Base-by-base conservation (phyloP, 176 grass and related monocot genomes). In the Chrysopogon serrulatus region DNA sequence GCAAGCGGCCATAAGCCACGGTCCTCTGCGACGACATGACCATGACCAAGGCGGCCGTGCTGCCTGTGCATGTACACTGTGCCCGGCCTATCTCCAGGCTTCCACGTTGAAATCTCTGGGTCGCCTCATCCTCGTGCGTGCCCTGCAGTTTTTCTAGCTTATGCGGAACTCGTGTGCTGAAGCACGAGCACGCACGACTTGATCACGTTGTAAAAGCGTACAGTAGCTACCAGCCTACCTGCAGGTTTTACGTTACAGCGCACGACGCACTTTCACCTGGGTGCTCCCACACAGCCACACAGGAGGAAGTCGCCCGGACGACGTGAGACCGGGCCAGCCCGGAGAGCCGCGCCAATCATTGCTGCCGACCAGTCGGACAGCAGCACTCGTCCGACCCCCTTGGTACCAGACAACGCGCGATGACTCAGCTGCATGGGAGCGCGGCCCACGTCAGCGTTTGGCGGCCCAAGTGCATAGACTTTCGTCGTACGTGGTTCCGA, bases 261-360 rank as follows among this genome's bases (percentile, higher is more conserved):
- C 83, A 85, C 41, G 13, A 31, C 71, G 87, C 82, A 89, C 86
- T 75, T 57, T 48, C 54, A 49, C 47, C 45, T n/a, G 19, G 34
- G 69, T 80, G 76, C 82, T 76, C 86, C 21, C 54, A 30, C 23
- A 19, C n/a, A 67, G 53, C 53, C n/a, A 32, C 36, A 6, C 36
- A 39, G 36, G 36, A 39, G 36, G 34, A 60, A 26, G 18, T 17
- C 47, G 36, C 23, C 21, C 51, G 62, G 64, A 10, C 42, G 45
- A 39, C 5, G 36, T n/a, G n/a, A n/a, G n/a, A n/a, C n/a, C n/a
- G n/a, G n/a, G n/a, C n/a, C n/a, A n/a, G n/a, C n/a, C n/a, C n/a
- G n/a, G n/a, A n/a, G n/a, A n/a, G n/a, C n/a, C n/a, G n/a, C n/a
- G n/a, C n/a, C n/a, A n/a, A n/a, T n/a, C n/a, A n/a, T n/a, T n/a